Percentiles rank a stretch among this genome's conserved stretches.
phyloP scores from a whole-genome alignment of 805 yeast species.

The Jamesozyma hellenica region DNA sequence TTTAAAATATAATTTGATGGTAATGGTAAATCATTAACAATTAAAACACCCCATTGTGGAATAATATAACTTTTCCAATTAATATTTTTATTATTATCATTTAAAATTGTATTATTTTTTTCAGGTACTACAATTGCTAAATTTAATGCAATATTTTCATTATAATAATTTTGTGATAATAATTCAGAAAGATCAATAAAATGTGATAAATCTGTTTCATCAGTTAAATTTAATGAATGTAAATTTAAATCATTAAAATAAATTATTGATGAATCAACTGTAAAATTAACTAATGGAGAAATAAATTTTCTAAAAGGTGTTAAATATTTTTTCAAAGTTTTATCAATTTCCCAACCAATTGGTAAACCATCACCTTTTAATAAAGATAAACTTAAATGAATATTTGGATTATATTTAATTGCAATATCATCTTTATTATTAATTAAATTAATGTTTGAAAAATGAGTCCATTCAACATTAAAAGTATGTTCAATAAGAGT shows the following conservation, averaged over 20 bases:
- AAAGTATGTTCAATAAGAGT: constrained; percentile 39
- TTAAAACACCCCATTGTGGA: constrained; percentile 79
- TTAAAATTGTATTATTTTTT: constrained; percentile 29
- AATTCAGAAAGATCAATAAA: constrained; percentile 74
- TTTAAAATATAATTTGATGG: constrained; percentile 26
- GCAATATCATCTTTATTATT: constrained; percentile 18
- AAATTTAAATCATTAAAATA: constrained; percentile 39
- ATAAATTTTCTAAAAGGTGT: constrained; percentile 46
- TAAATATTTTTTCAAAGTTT: constrained; percentile 41
- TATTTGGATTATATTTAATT: constrained; percentile 41
- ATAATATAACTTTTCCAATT: constrained; percentile 43
- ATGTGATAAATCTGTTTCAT: constrained; percentile 52
- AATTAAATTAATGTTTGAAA: constrained; percentile 1
- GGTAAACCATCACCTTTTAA: constrained; percentile 60
- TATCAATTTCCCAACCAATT: constrained; percentile 64
- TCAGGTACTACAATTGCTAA: constrained; percentile 41
- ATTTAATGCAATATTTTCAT: constrained; percentile 58
- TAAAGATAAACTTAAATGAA: constrained; percentile 68
- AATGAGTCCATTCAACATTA: constrained; percentile 28
- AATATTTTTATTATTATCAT: constrained; percentile 5
- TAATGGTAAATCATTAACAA: constrained; percentile 31
- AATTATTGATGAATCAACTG: constrained; percentile 70
- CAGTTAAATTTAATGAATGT: constrained; percentile 19
- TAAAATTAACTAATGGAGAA: constrained; percentile 51
- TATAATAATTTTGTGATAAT: constrained; percentile 41